Base-by-base conservation (phyloP, 306 rosid species). In the Leucaena leucocephala region DNA sequence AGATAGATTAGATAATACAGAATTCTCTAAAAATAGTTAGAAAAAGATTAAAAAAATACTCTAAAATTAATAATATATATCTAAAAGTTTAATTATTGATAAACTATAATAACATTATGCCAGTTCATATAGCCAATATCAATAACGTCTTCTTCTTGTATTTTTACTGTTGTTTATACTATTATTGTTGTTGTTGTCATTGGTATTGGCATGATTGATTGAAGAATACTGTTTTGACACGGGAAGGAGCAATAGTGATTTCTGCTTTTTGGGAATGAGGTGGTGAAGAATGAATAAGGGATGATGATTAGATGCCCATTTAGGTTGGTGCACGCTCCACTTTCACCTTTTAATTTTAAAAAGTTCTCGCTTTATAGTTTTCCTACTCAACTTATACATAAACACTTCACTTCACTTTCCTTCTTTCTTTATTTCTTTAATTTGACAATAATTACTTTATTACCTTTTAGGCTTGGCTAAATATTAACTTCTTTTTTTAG, bases 221-320 rank as follows among this genome's bases (percentile, higher is more conserved):
- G 55, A 50, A 46, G 39, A 14, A 50, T 8, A 21, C 64, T 61
- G 69, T 19, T 22, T 21, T 71, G 21, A 61, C 49, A 65, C 42
- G 12, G 2, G 54, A 8, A 27, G 39, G 16, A 59, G 15, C 66
- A 59, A 21, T 15, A 44, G 7, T 36, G 77, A 17, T 19, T 57
- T 34, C 42, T 14, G 21, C 72, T 46, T 71, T 71, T 57, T 11
- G 54, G 21, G 5, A n/a, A 22, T 0, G 55, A 19, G 38, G 39
- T 82, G 58, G 66, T 78, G 62, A 84, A 73, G 68, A 75, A 81
- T 78, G 78, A 81, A 74, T 62, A 76, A 75, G 52, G 46, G 67
- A 42, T 81, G 83, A 81, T 81, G 64, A 57, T 21, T 81, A 72
- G 87, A 81, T 78, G 49, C 43, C 85, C 85, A 84, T 77, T 84